Evolutionary conservation across 371 early-diverging fungal species (phyloP), one percentile per base, ranked within the genome.

Genomic region (Saksenaea oblongispora): DNA sequence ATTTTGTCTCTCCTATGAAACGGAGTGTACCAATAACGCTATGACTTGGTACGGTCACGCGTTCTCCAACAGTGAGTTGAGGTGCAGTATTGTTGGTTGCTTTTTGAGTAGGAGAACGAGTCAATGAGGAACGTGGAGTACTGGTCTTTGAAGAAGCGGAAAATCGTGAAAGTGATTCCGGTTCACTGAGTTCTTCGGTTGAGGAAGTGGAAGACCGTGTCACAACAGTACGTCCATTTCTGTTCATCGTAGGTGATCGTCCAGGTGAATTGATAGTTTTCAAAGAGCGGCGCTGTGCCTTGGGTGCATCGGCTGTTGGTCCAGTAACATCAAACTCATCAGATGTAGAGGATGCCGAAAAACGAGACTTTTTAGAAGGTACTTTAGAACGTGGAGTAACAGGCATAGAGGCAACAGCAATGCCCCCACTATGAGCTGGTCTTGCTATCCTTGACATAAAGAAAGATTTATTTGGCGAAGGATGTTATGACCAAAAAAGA

Each of bases 1-100:
- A 83, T 36, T 83, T 72, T 8, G 85, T 83, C 3, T 84, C 82
- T 7, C 92, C 92, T 17, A 90, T 44, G 61, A 75, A 92, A 27
- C 85, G 82, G 17, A 92, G 69, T 13, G 82, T 84, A 17, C 92
- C 92, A 27, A 76, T 69, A n/a, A 85, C 65, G 10, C 72, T 77
- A 59, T 85, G 80, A 37, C 80, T 73, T 17, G 87, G 85, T 1
- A 90, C 86, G 51, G 75, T 66, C 7, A 91, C 89, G 2, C 83
- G 73, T 11, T 82, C 83, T 9, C 89, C 89, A 55, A 84, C 51
- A 17, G 39, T 44, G 17, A 69, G 58, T 56, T 58, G 34, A 53
- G 34, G 5, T 27, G 26, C 5, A 44, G 61, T 22, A 47, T n/a
- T 47, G 39, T 9, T 54, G 18, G 24, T 39, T 36, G 54, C 7